phyloP scores from a whole-genome alignment of 2,329 filamentous ascomycete species.

The Pestalotiopsis sp. region DNA sequence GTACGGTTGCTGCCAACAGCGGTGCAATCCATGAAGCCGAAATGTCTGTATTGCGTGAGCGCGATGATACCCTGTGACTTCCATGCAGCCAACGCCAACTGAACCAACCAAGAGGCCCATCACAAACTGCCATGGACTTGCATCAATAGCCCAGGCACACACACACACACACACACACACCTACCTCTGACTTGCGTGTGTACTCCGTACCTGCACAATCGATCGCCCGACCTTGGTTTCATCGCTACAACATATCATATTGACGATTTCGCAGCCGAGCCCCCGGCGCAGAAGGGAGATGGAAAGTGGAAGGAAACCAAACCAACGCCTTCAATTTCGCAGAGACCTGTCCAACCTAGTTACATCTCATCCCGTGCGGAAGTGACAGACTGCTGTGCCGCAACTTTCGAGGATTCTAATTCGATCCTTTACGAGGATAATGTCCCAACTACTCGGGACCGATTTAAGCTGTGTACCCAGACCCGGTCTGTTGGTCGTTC shows the following conservation, averaged over 20 bases:
- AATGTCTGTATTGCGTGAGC: background rate
- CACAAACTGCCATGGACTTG: background rate
- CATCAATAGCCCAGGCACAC: background rate
- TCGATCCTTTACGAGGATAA: slow-evolving; percentile 7
- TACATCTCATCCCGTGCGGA: background rate
- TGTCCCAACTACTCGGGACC: background rate
- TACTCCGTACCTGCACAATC: background rate
- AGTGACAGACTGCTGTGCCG: background rate
- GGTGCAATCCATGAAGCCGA: background rate
- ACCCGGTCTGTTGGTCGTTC: background rate
- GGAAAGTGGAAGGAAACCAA: background rate
- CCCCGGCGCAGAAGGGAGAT: background rate
- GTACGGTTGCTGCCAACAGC: background rate
- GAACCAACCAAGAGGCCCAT: background rate
- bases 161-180: background rate
- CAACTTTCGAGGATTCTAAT: background rate
- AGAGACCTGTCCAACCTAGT: background rate
- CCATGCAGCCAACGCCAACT: background rate
- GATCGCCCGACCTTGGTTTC: background rate
- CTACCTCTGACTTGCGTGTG: background rate
- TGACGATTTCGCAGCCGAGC: background rate
- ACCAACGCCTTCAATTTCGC: background rate
- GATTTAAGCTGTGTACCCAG: background rate
- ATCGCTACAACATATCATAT: background rate
- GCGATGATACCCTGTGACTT: background rate